Percentiles rank a stretch among this genome's conserved stretches.
Evolutionary conservation across 1,284 basidiomycete species (phyloP).

Genomic region (Ustilago curta): DNA sequence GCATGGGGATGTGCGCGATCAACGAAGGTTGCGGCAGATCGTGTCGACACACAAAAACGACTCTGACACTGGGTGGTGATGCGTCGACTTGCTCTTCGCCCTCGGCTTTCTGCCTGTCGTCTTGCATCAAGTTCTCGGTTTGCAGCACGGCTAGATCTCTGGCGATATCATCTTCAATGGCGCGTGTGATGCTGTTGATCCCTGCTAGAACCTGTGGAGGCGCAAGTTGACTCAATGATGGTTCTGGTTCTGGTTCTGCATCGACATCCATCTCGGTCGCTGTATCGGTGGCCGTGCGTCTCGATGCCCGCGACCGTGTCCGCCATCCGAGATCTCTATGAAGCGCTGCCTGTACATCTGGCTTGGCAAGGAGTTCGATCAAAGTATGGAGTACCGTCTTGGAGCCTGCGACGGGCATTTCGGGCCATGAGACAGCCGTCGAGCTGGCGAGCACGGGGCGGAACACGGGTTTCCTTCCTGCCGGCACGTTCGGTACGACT

Average conservation of each 20-base stretch:
- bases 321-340: constrained; percentile 23
- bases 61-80: constrained; percentile 6
- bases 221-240: not conserved
- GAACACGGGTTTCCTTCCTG: constrained; percentile 40
- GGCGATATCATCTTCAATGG: constrained; percentile 33
- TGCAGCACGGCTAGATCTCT: constrained; percentile 13
- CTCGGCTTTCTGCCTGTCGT: constrained; percentile 18
- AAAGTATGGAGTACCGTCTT: constrained; percentile 49
- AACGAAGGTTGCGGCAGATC: constrained; percentile 33
- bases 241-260: not conserved
- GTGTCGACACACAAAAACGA: constrained; percentile 50
- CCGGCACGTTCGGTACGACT: constrained; percentile 15
- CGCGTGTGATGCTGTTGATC: constrained; percentile 46
- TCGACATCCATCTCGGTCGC: constrained; percentile 8
- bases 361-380: constrained; percentile 32
- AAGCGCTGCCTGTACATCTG: constrained; percentile 14
- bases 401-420: constrained; percentile 42
- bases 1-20: constrained; percentile 45
- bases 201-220: constrained; percentile 31
- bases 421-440: constrained; percentile 48
- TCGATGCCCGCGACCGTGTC: not conserved
- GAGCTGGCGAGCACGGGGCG: constrained; percentile 49
- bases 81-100: not conserved
- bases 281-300: not conserved
- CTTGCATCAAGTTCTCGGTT: not conserved